These are phyloP conservation scores for Sclerotinia minor DNA, from an alignment of 2,329 filamentous ascomycete species.

Conservation along the genomic window DNA sequence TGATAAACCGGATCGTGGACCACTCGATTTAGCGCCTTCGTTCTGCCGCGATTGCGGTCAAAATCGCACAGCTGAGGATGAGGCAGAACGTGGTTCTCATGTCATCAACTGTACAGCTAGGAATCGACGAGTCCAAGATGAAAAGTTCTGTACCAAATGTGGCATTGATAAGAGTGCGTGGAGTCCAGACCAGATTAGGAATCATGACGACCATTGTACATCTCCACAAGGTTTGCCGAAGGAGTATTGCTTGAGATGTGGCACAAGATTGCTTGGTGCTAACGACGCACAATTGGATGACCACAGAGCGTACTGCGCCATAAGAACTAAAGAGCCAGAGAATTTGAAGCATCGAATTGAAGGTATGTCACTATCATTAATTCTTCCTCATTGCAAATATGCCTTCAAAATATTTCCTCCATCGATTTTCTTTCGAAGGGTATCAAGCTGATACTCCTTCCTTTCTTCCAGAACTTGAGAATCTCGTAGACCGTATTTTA, in stretches of 20 bases:
- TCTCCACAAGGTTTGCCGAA: constrained; percentile 17
- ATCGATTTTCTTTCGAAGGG: background rate
- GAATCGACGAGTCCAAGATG: background rate
- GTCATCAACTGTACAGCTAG: background rate
- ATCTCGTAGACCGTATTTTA: background rate
- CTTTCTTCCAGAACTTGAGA: background rate
- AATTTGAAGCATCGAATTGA: constrained; percentile 8
- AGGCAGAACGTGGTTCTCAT: constrained; percentile 10
- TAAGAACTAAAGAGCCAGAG: constrained; percentile 17
- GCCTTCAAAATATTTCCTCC: background rate
- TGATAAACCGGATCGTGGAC: constrained; percentile 4
- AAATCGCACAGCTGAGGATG: constrained; percentile 11
- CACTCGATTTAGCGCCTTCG: background rate
- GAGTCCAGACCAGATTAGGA: background rate
- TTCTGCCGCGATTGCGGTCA: constrained; percentile 30
- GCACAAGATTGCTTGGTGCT: constrained; percentile 2
- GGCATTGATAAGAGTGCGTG: constrained; percentile 25
- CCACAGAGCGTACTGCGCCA: constrained; percentile 9
- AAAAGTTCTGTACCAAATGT: constrained; percentile 28
- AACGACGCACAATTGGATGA: constrained; percentile 13
- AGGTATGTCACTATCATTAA: background rate
- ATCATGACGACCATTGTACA: constrained; percentile 21
- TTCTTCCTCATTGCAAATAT: background rate
- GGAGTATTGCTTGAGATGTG: constrained; percentile 25
- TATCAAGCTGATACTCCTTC: constrained; percentile 20